Percentiles rank a stretch among this genome's conserved stretches.
phyloP scores from a whole-genome alignment of 2,329 filamentous ascomycete species.

The Aspergillus ustus region DNA sequence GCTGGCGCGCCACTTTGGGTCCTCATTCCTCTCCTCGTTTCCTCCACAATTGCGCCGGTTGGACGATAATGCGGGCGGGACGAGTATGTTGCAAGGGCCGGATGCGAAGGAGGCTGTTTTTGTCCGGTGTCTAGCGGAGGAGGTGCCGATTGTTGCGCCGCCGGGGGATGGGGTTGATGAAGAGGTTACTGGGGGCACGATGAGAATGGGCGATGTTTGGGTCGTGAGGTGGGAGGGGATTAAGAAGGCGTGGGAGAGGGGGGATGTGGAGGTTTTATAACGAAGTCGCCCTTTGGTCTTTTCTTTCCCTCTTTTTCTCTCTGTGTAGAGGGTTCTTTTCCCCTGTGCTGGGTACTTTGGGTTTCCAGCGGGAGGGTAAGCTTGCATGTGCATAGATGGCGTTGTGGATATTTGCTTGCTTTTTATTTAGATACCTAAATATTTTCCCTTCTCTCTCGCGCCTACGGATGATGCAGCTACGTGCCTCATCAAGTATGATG shows the following conservation, averaged over 20 bases:
- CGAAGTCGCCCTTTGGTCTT: neutral
- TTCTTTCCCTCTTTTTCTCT: neutral
- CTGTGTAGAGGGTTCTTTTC: neutral
- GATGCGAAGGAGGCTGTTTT: conserved; percentile 86
- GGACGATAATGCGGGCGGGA: conserved; percentile 86
- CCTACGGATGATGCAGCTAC: no score
- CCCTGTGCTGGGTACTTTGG: neutral
- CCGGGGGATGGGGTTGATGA: conserved; percentile 35
- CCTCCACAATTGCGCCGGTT: conserved; percentile 78
- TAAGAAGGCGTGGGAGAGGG: conserved; percentile 54
- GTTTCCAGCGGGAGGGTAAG: neutral
- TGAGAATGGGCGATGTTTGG: conserved; percentile 66
- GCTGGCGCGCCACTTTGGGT: conserved; percentile 80
- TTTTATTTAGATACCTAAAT: no score
- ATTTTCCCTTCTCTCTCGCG: no score
- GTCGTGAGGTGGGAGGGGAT: conserved; percentile 77
- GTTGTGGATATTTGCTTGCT: neutral
- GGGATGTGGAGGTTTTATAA: conserved; percentile 46
- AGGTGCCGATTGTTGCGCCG: conserved; percentile 51
- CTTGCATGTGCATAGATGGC: neutral
- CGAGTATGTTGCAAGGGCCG: conserved; percentile 89
- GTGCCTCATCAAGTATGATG: no score
- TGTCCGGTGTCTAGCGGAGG: conserved; percentile 61
- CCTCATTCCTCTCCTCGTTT: conserved; percentile 83
- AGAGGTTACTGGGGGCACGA: conserved; percentile 40